These are phyloP conservation scores for Rhodotorula sp. DNA, from an alignment of 1,284 basidiomycete species.

Conservation along the genomic window DNA sequence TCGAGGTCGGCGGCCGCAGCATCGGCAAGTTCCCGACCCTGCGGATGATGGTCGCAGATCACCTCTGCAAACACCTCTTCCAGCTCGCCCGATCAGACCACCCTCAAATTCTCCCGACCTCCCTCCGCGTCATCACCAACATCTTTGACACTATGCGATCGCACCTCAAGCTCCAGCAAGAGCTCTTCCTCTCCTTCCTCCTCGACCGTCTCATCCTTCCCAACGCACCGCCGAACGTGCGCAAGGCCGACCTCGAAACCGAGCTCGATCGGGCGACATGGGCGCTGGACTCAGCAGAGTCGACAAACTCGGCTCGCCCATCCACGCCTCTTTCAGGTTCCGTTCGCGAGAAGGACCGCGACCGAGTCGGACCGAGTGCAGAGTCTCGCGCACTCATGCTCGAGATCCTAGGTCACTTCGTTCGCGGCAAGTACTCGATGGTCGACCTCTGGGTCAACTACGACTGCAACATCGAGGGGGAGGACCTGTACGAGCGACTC, in stretches of 20 bases:
- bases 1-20: conserved; percentile 76
- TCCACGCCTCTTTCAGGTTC: conserved; percentile 17
- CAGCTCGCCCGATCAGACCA: conserved; percentile 84
- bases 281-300: conserved; percentile 23
- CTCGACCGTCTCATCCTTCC: conserved; percentile 72
- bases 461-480: conserved; percentile 94
- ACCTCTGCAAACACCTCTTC: conserved; percentile 94
- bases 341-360: conserved; percentile 43
- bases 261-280: conserved; percentile 44
- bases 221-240: conserved; percentile 2
- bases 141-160: conserved; percentile 84
- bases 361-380: conserved; percentile 12
- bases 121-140: conserved; percentile 80
- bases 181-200: conserved; percentile 89
- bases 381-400: conserved; percentile 87
- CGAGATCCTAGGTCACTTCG: conserved; percentile 80
- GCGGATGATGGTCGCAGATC: conserved; percentile 71
- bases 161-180: conserved; percentile 92
- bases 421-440: conserved; percentile 77
- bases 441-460: conserved; percentile 95
- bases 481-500: conserved; percentile 91
- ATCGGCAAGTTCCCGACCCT: conserved; percentile 68
- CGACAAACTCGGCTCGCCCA: background rate
- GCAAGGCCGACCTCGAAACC: conserved; percentile 47
- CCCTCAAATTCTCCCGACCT: conserved; percentile 69